Base-by-base conservation (phyloP, 495 filamentous ascomycete genomes). In the Baudoinia panamericana region DNA sequence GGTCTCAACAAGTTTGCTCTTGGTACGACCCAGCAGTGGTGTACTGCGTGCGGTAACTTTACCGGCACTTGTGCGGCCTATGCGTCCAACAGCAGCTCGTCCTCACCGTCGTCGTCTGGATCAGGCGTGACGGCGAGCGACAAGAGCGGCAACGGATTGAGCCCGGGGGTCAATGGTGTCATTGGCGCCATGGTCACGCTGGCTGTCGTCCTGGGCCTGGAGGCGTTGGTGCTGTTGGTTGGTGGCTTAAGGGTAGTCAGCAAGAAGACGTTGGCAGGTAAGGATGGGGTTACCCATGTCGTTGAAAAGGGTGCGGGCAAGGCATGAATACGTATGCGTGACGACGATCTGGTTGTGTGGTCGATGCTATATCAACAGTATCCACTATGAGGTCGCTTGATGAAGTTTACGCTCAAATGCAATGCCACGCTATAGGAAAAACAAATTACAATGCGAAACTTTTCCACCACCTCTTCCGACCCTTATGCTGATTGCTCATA, bases 181-280 rank as follows among this genome's bases (percentile, higher is more conserved):
- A 74, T 79, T 54, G 75, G 75, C 23, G 76, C 74, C 1, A 66
- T 76, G 56, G 70, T 78, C 1, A 75, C 74, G 2, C 51, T 79
- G 20, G 74, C 62, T 23, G 64, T 75, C 9, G 54, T 75, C 16
- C 44, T 75, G 16, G 69, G 63, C 0, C 34, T 68, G 4, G 60
- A 67, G 53, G 65, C 59, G 22, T 50, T 70, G 23, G 55, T 69
- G 12, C 35, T 68, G 52, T 48, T 76, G 27, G 13, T 71, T 2
- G 60, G 58, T 40, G 64, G 69, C 2, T 47, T 59, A 3, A 53
- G 52, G 47, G 32, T 63, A 2, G 55, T 61, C 11, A 59, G 48
- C 16, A 63, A 61, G 51, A 60, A 52, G 48, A 50, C 27, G 36
- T 32, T 58, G 23, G 57, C 48, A 19, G n/a, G n/a, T n/a, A n/a